Evolutionary conservation across 352 stramenopile species (phyloP).

Genomic region (Globisporangium cederbergense): DNA sequence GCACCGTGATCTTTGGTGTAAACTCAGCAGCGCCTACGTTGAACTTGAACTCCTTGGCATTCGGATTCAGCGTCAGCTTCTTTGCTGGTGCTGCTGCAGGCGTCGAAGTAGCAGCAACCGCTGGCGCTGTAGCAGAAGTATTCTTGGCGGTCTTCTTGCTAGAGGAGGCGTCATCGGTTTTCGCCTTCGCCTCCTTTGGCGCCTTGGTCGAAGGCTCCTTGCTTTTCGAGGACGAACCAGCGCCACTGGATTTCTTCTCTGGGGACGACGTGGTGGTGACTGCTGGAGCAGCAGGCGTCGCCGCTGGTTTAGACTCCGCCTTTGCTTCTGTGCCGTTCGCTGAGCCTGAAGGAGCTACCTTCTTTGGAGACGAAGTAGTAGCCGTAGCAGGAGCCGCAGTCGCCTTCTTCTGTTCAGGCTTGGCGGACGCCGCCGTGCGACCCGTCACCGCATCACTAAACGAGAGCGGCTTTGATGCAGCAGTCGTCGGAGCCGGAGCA

Average conservation of each 20-base stretch:
- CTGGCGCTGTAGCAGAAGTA: background rate
- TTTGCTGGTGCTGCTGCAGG: slow-evolving; percentile 28
- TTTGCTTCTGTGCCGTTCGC: slow-evolving; percentile 9
- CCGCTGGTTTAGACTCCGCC: slow-evolving; percentile 8
- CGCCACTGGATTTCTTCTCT: slow-evolving; percentile 8
- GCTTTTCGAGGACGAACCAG: background rate
- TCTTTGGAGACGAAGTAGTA: slow-evolving; percentile 3
- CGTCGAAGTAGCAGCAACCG: background rate
- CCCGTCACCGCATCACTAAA: slow-evolving; percentile 73
- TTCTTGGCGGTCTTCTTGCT: slow-evolving; percentile 2
- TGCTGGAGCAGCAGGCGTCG: slow-evolving; percentile 5
- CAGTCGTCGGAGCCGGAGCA: background rate
- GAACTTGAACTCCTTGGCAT: slow-evolving; percentile 87
- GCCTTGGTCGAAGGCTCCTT: slow-evolving; percentile 11
- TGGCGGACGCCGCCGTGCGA: slow-evolving; percentile 20
- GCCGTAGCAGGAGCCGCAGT: background rate
- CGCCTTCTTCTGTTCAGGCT: slow-evolving; percentile 15
- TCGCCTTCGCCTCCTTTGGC: slow-evolving; percentile 1
- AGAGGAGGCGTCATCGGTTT: slow-evolving; percentile 2
- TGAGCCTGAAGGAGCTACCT: background rate
- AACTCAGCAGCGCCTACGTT: slow-evolving; percentile 61
- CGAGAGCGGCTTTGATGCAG: slow-evolving; percentile 51
- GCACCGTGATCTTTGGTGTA: slow-evolving; percentile 51
- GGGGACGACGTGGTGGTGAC: background rate
- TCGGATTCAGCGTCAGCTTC: slow-evolving; percentile 79